Evolutionary conservation across 257 asterid genomes (phyloP).

Genomic region (Perilla frutescens): DNA sequence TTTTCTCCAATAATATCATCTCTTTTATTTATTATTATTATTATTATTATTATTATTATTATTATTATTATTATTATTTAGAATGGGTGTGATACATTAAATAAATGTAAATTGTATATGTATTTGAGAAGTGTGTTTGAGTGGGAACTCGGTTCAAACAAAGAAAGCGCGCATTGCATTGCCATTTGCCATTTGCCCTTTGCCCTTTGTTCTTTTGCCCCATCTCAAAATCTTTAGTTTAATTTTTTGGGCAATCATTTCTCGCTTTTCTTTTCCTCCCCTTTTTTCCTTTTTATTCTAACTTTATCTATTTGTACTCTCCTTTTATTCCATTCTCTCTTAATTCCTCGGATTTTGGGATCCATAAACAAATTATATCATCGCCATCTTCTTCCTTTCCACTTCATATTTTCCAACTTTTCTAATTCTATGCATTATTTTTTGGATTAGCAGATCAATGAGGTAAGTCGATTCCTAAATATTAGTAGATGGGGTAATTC

Average conservation of each 20-base stretch:
- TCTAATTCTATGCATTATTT: neutral
- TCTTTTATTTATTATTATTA: too few relatives aligned
- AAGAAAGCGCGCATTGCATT: slow-evolving; percentile 29
- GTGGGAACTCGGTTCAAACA: slow-evolving; percentile 25
- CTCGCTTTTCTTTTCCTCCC: slow-evolving; percentile 17
- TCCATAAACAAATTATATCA: slow-evolving; percentile 19
- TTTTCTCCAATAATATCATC: too few relatives aligned
- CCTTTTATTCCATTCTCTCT: slow-evolving; percentile 30
- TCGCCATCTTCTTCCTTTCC: slow-evolving; percentile 5
- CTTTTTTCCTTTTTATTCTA: slow-evolving; percentile 8
- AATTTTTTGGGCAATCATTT: slow-evolving; percentile 17
- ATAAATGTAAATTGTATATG: too few relatives aligned
- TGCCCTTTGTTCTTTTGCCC: neutral
- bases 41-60: too few relatives aligned
- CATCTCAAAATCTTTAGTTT: slow-evolving; percentile 23
- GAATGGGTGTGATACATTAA: too few relatives aligned
- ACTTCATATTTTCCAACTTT: slow-evolving; percentile 17
- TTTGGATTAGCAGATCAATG: too few relatives aligned
- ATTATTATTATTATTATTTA: too few relatives aligned
- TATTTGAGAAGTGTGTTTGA: neutral
- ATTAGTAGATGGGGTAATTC: too few relatives aligned
- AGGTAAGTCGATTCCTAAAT: too few relatives aligned
- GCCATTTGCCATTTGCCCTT: too few relatives aligned
- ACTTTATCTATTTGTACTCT: slow-evolving; percentile 25
- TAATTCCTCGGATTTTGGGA: slow-evolving; percentile 35